Conservation (phyloP, 768 basidiomycete genomes). For the Chlorophyllum brunneum region DNA sequence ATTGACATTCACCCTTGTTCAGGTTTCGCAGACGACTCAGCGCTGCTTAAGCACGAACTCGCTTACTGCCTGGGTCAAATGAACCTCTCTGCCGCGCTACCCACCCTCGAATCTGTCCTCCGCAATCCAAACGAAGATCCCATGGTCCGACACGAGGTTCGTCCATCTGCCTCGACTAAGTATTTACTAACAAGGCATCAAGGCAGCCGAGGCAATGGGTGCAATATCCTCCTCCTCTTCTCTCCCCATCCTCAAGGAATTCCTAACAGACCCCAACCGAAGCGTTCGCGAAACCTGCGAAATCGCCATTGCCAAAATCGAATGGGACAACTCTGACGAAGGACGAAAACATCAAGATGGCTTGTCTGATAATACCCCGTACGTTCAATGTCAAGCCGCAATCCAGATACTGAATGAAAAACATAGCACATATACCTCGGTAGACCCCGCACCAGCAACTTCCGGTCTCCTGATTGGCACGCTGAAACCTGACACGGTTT, state of each 20-base stretch:
- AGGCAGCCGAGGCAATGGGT: constrained; percentile 99
- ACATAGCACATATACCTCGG: constrained; percentile 68
- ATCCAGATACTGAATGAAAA: neutral
- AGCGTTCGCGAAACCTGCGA: constrained; percentile 94
- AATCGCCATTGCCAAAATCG: constrained; percentile 92
- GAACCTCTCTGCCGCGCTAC: constrained; percentile 66
- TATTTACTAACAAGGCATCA: constrained; percentile 9
- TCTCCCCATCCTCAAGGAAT: constrained; percentile 66
- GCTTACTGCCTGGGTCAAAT: constrained; percentile 98
- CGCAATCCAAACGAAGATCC: constrained; percentile 70
- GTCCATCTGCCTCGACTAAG: constrained; percentile 12
- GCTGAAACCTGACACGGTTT: constrained; percentile 47
- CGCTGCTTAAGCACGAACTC: constrained; percentile 92
- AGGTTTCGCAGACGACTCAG: constrained; percentile 87
- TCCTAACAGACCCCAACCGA: constrained; percentile 64
- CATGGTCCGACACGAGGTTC: constrained; percentile 97
- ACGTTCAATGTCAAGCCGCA: constrained; percentile 17
- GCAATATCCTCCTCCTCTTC: constrained; percentile 76
- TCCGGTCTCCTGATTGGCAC: constrained; percentile 56
- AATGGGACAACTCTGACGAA: constrained; percentile 84
- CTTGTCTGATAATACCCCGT: constrained; percentile 34
- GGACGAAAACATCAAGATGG: constrained; percentile 45
- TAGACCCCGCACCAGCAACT: constrained; percentile 86
- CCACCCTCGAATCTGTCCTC: constrained; percentile 75
- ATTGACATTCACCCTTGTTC: neutral